A percentile compares a stretch with the other conserved stretches of the same genome.
These are phyloP conservation scores for Penicillium cataractarum DNA, from an alignment of 495 filamentous ascomycete genomes.

Conservation along the genomic window DNA sequence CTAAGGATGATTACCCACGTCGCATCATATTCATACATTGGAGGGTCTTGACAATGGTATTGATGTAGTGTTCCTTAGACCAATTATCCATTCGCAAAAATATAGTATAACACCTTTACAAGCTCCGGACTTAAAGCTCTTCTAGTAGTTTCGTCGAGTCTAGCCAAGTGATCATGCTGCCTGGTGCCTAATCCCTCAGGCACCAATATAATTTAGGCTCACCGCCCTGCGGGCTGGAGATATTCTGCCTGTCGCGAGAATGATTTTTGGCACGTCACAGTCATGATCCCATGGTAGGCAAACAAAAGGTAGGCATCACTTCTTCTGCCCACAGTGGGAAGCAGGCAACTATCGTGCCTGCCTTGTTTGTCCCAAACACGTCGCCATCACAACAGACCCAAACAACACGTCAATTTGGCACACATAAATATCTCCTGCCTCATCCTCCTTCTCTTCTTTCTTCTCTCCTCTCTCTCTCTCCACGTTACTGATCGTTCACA, in stretches of 20 bases:
- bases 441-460: neutral
- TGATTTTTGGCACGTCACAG: slow-evolving; percentile 14
- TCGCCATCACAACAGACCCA: neutral
- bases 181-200: neutral
- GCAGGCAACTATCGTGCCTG: neutral
- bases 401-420: neutral
- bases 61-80: neutral
- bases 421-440: slow-evolving; percentile 3
- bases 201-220: neutral
- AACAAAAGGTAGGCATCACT: slow-evolving; percentile 3
- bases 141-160: too few species aligned
- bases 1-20: neutral
- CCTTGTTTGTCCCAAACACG: neutral
- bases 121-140: too few species aligned
- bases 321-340: neutral
- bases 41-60: neutral
- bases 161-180: too few species aligned
- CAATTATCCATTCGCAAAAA: neutral
- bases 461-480: slow-evolving; percentile 8
- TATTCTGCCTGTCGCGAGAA: slow-evolving; percentile 11
- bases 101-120: neutral
- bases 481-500: slow-evolving; percentile 4
- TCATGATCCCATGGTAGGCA: neutral
- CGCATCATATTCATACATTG: neutral
- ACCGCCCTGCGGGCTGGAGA: slow-evolving; percentile 3